Evolutionary conservation across 2,329 filamentous ascomycete genomes (phyloP).

Genomic region (Cercospora zeae-maydis): DNA sequence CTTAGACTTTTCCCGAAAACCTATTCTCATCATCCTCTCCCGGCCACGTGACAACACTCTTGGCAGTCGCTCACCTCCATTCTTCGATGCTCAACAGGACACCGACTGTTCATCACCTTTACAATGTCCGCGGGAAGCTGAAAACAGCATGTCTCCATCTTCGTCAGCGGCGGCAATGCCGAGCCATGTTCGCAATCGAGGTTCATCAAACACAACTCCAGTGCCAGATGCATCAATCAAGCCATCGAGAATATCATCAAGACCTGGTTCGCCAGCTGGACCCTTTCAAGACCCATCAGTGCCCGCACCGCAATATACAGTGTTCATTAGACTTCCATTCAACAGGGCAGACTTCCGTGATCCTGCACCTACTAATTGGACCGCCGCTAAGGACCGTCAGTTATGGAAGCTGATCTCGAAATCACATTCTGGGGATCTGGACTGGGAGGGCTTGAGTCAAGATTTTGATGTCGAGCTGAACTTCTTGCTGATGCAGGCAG

Average conservation of each 20-base stretch:
- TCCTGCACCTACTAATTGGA: constrained; percentile 85
- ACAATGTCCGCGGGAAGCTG: background rate
- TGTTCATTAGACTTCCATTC: constrained; percentile 88
- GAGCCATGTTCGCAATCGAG: constrained; percentile 22
- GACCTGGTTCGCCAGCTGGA: constrained; percentile 16
- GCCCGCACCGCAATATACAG: constrained; percentile 53
- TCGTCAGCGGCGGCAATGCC: constrained; percentile 22
- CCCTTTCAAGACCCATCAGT: constrained; percentile 4
- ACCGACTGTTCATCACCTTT: constrained; percentile 11
- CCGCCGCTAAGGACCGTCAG: constrained; percentile 76
- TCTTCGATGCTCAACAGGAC: constrained; percentile 10
- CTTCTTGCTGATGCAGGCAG: constrained; percentile 88
- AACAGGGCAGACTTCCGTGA: constrained; percentile 83
- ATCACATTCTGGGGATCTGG: constrained; percentile 63
- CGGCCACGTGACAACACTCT: constrained; percentile 2
- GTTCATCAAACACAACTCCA: constrained; percentile 24
- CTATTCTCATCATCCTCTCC: background rate
- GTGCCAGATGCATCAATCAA: constrained; percentile 15
- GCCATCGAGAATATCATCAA: constrained; percentile 19
- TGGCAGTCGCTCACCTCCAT: constrained; percentile 6
- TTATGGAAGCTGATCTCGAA: constrained; percentile 88
- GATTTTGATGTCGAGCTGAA: constrained; percentile 80
- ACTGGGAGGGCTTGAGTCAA: constrained; percentile 56
- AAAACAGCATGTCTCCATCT: constrained; percentile 28
- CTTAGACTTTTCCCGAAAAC: constrained; percentile 3